Conservation (phyloP, 306 rosid species). For the Cucumis sativus region Cucumber_9930_V3 NC_026658.2:16267501-16268000, state of each 20-base stretch:
- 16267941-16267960: conserved; percentile 12
- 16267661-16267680: conserved; percentile 39
- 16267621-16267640: background rate
- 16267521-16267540: background rate
- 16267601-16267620: background rate
- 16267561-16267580: background rate
- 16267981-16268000: conserved; percentile 33
- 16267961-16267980: conserved; percentile 19
- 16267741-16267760: conserved; percentile 46
- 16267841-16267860: background rate
- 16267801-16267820: background rate
- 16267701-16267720: conserved; percentile 46
- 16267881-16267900: conserved; percentile 31
- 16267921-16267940: conserved; percentile 9
- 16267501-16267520: background rate
- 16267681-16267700: conserved; percentile 54
- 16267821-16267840: background rate
- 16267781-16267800: conserved; percentile 17
- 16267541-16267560: background rate
- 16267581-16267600: background rate
- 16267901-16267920: conserved; percentile 48
- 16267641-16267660: too few species aligned
- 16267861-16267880: conserved; percentile 1
- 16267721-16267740: conserved; percentile 39
- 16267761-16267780: conserved; percentile 34